Evolutionary conservation across 2,329 filamentous ascomycete genomes (phyloP).

Genomic region (Cryphonectria japonica): DNA sequence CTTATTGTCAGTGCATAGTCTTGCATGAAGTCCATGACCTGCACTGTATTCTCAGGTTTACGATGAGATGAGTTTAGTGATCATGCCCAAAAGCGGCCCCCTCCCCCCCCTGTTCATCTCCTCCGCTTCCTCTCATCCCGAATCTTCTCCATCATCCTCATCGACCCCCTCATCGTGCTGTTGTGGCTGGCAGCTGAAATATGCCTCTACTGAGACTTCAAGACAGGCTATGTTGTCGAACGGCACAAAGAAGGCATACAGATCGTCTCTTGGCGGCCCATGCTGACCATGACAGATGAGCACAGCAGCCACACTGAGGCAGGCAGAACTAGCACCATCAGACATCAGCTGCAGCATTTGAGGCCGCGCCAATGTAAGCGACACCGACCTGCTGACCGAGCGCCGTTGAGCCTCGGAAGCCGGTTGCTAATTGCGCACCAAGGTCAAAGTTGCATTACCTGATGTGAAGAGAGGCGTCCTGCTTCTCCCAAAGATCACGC

Average conservation of each 20-base stretch:
- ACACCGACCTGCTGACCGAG: constrained; percentile 13
- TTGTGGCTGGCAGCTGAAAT: neutral
- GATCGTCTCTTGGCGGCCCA: neutral
- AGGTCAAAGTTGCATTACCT: neutral
- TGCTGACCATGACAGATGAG: neutral
- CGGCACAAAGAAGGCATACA: neutral
- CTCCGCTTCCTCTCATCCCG: neutral
- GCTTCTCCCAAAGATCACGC: neutral
- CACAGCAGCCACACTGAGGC: neutral
- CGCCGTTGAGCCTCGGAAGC: neutral
- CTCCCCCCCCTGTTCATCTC: neutral
- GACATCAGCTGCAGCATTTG: constrained; percentile 1
- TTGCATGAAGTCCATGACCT: neutral
- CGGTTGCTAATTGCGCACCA: neutral
- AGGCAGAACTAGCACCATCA: neutral
- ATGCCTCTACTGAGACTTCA: neutral
- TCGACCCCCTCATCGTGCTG: neutral
- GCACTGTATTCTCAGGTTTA: neutral
- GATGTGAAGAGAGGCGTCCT: neutral
- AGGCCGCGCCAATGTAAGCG: constrained; percentile 1
- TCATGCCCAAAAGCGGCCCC: constrained; percentile 1
- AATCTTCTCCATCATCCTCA: neutral
- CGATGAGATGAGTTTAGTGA: neutral
- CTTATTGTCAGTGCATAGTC: constrained; percentile 13
- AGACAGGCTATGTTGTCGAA: neutral